Percentiles rank a stretch among this genome's conserved stretches.
Evolutionary conservation across 495 filamentous ascomycete genomes (phyloP).

Genomic region (Aspergillus leporis): DNA sequence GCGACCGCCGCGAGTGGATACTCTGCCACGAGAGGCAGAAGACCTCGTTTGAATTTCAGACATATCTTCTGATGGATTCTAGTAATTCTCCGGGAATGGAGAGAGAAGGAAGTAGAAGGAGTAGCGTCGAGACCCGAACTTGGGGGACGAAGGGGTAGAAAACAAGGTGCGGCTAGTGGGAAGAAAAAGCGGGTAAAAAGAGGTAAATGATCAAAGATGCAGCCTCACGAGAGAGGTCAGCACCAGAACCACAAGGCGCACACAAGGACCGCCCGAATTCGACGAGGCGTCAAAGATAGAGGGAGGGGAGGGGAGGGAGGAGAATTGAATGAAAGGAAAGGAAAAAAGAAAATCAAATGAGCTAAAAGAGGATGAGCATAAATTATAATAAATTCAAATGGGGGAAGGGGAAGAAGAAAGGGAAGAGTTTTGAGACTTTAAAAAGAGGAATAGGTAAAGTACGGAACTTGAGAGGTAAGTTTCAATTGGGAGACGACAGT

Average conservation of each 20-base stretch:
- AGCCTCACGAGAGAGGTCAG: conserved; percentile 47
- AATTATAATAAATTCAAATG: background rate
- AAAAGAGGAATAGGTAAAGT: conserved; percentile 12
- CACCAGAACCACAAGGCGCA: conserved; percentile 37
- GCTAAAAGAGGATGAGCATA: conserved; percentile 4
- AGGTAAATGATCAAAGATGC: conserved; percentile 30
- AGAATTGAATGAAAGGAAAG: conserved; percentile 15
- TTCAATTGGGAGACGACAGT: background rate
- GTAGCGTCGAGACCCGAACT: conserved; percentile 33
- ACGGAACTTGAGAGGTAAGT: background rate
- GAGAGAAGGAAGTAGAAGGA: conserved; percentile 39
- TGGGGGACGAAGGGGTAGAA: conserved; percentile 34
- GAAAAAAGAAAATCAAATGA: conserved; percentile 23
- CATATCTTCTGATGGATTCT: conserved; percentile 56
- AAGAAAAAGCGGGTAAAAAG: conserved; percentile 33
- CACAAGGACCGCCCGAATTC: conserved; percentile 24
- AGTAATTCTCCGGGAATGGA: conserved; percentile 28
- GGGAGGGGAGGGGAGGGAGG: conserved; percentile 27
- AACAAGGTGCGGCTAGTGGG: conserved; percentile 32
- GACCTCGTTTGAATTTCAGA: conserved; percentile 88
- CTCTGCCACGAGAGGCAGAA: conserved; percentile 75
- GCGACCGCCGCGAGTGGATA: conserved; percentile 78
- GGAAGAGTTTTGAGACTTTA: conserved; percentile 8
- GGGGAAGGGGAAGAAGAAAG: conserved; percentile 2
- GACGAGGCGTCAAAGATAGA: conserved; percentile 29